Evolutionary conservation across 192 early-diverging fungal species (phyloP).

Genomic region (Backusella circina): DNA sequence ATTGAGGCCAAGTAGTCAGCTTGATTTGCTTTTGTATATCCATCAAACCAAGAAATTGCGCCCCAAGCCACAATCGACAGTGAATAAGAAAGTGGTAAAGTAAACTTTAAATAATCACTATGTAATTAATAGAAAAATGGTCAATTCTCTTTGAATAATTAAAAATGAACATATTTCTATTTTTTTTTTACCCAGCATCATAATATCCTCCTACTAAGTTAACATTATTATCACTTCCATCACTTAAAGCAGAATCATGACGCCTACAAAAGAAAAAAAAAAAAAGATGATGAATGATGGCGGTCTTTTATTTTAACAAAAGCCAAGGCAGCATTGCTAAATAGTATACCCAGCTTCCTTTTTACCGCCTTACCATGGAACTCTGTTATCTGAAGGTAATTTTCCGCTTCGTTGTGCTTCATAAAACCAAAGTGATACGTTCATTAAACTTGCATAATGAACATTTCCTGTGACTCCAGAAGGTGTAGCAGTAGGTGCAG

Average conservation of each 20-base stretch:
- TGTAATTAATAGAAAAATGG: background rate
- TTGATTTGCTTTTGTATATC: slow-evolving; percentile 50
- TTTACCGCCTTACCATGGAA: slow-evolving; percentile 43
- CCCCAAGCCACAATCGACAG: slow-evolving; percentile 51
- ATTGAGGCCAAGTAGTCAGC: slow-evolving; percentile 38
- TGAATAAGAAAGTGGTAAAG: slow-evolving; percentile 50
- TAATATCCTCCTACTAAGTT: slow-evolving; percentile 34
- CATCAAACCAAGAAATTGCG: slow-evolving; percentile 51
- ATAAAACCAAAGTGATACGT: slow-evolving; percentile 49
- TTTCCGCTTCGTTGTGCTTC: slow-evolving; percentile 54
- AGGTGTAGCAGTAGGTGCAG: slow-evolving; percentile 7
- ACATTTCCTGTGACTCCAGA: slow-evolving; percentile 19
- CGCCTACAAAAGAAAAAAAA: slow-evolving; percentile 19
- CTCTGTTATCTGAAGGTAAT: slow-evolving; percentile 45
- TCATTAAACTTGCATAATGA: slow-evolving; percentile 32
- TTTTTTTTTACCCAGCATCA: slow-evolving; percentile 34
- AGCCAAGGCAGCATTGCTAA: background rate
- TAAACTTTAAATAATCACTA: slow-evolving; percentile 60
- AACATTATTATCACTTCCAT: slow-evolving; percentile 33
- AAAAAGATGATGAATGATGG: background rate
- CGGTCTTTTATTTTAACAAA: background rate
- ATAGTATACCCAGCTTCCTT: background rate
- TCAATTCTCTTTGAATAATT: background rate
- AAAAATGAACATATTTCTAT: background rate
- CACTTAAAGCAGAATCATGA: slow-evolving; percentile 26